Evolutionary conservation across 768 basidiomycete species (phyloP).

Genomic region (Dentipellis sp.): DNA sequence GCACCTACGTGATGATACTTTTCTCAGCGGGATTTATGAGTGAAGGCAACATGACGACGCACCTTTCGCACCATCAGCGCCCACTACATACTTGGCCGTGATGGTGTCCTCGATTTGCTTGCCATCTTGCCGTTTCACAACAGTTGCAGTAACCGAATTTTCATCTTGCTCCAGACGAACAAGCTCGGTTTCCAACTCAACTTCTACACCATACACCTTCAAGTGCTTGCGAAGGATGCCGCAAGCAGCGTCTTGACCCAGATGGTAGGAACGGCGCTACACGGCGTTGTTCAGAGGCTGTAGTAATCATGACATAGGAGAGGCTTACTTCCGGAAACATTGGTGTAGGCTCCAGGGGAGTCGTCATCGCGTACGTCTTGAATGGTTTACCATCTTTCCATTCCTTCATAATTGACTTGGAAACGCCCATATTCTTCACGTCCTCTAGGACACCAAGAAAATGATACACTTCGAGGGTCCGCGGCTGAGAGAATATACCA

Average conservation of each 20-base stretch:
- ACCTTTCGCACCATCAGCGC: no score
- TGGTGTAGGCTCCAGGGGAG: background rate
- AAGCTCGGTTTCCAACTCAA: background rate
- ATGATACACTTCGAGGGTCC: constrained; percentile 1
- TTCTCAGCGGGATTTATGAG: background rate
- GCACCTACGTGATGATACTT: background rate
- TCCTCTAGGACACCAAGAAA: constrained; percentile 1
- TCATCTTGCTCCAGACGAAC: background rate
- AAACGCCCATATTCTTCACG: background rate
- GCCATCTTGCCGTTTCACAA: no score
- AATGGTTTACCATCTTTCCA: background rate
- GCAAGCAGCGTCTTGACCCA: background rate
- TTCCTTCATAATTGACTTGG: background rate
- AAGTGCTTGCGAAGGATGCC: constrained; percentile 1
- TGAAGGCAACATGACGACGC: background rate
- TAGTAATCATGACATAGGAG: background rate
- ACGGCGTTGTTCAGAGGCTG: background rate
- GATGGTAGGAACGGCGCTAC: background rate
- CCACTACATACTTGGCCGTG: background rate
- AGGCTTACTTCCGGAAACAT: background rate
- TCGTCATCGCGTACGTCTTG: background rate
- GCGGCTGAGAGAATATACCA: background rate
- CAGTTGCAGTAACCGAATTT: background rate
- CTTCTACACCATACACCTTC: background rate
- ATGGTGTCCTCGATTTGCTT: background rate